These are phyloP conservation scores for Pleochaeta shiraiana DNA, from an alignment of 2,329 filamentous ascomycete species.

Conservation along the genomic window DNA sequence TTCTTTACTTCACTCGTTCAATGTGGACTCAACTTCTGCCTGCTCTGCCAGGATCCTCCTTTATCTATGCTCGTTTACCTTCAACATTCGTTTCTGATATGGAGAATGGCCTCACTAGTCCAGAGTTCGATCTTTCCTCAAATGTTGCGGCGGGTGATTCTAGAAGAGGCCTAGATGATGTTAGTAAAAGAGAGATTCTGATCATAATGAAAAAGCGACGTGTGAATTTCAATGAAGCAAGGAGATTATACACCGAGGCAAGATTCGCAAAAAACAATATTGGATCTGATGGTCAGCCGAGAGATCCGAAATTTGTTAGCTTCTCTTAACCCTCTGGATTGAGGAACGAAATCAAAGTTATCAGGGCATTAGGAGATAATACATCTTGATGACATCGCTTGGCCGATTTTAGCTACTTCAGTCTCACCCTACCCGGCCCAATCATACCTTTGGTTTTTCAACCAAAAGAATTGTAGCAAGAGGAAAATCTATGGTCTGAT, in stretches of 20 bases:
- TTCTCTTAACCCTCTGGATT: constrained; percentile 26
- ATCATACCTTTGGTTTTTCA: no score
- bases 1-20: constrained; percentile 58
- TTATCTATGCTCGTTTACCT: constrained; percentile 60
- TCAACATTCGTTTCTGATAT: constrained; percentile 63
- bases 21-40: constrained; percentile 55
- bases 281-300: constrained; percentile 64
- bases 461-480: no score
- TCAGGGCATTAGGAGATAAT: no score
- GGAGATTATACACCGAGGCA: constrained; percentile 67
- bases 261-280: constrained; percentile 76
- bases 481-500: no score
- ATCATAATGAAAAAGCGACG: constrained; percentile 74
- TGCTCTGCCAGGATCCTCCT: constrained; percentile 30
- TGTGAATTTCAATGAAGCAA: constrained; percentile 77
- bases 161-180: constrained; percentile 60
- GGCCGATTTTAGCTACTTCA: no score
- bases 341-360: neutral
- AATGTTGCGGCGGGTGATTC: constrained; percentile 66
- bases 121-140: constrained; percentile 58
- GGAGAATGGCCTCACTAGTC: constrained; percentile 66
- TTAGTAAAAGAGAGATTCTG: constrained; percentile 61
- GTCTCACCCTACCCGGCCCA: no score
- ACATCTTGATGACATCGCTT: no score
- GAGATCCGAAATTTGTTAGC: constrained; percentile 89